A percentile compares a stretch with the other conserved stretches of the same genome.
These are phyloP conservation scores for Diplocarpon rosae DNA, from an alignment of 2,329 filamentous ascomycete species.

Conservation along the genomic window DNA sequence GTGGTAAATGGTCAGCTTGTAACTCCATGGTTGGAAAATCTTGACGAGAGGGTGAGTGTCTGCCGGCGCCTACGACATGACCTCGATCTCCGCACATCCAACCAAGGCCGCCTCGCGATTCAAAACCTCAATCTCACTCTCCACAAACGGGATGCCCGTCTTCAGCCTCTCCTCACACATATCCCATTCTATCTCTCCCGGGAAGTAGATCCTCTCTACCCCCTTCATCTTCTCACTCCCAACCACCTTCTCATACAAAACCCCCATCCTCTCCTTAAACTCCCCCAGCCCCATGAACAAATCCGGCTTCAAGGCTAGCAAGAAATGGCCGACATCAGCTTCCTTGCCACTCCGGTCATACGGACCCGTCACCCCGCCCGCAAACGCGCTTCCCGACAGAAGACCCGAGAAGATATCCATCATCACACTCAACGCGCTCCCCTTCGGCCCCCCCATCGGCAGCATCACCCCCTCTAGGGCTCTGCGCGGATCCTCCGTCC, in stretches of 20 bases:
- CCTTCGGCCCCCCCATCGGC: constrained; percentile 78
- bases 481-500: constrained; percentile 59
- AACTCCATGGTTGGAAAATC: background rate
- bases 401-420: constrained; percentile 85
- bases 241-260: constrained; percentile 42
- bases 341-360: constrained; percentile 56
- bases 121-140: constrained; percentile 43
- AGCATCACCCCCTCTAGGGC: constrained; percentile 73
- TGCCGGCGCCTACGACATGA: constrained; percentile 1
- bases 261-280: constrained; percentile 51
- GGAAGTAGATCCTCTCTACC: constrained; percentile 49
- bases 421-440: constrained; percentile 66
- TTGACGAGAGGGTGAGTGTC: background rate
- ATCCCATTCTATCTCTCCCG: constrained; percentile 50
- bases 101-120: constrained; percentile 42
- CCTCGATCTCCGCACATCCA: constrained; percentile 20
- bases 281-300: constrained; percentile 61
- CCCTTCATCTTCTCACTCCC: constrained; percentile 43
- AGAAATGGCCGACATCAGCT: constrained; percentile 64
- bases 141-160: constrained; percentile 47
- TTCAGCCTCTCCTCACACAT: constrained; percentile 38
- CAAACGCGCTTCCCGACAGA: constrained; percentile 66
- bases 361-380: constrained; percentile 63
- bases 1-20: background rate
- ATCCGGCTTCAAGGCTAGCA: constrained; percentile 63